Percentiles rank a stretch among this genome's conserved stretches.
Evolutionary conservation across 2,329 filamentous ascomycete species (phyloP).

Genomic region (Fusarium nelsonii): DNA sequence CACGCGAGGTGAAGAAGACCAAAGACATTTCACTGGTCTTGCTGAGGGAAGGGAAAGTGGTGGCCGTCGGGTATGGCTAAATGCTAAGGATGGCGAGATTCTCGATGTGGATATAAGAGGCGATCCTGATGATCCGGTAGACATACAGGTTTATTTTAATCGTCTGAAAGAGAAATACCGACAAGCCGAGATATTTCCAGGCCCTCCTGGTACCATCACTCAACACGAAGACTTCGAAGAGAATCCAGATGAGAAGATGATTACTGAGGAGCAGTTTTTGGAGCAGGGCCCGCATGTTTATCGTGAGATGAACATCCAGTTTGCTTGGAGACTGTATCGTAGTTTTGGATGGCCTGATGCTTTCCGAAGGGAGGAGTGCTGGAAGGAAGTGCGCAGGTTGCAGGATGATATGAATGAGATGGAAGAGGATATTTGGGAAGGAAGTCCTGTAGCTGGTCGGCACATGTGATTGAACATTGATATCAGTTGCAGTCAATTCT

Average conservation of each 20-base stretch:
- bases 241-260: neutral
- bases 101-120: neutral
- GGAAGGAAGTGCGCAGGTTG: neutral
- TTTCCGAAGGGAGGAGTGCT: neutral
- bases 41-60: neutral
- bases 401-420: neutral
- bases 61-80: neutral
- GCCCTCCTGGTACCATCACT: neutral
- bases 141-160: neutral
- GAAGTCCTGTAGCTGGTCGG: neutral
- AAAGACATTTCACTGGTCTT: neutral
- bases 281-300: neutral
- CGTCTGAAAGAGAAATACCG: neutral
- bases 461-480: neutral
- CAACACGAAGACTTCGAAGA: neutral
- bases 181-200: neutral
- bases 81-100: constrained; percentile 1
- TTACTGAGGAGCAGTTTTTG: neutral
- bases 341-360: neutral
- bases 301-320: neutral
- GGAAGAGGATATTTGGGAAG: neutral
- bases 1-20: neutral
- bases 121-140: neutral
- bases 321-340: neutral
- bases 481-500: too few relatives aligned